A percentile compares a stretch with the other conserved stretches of the same genome.
These are phyloP conservation scores for Paramarasmius palmivorus DNA, from an alignment of 1,284 basidiomycete genomes.

Conservation along the genomic window DNA sequence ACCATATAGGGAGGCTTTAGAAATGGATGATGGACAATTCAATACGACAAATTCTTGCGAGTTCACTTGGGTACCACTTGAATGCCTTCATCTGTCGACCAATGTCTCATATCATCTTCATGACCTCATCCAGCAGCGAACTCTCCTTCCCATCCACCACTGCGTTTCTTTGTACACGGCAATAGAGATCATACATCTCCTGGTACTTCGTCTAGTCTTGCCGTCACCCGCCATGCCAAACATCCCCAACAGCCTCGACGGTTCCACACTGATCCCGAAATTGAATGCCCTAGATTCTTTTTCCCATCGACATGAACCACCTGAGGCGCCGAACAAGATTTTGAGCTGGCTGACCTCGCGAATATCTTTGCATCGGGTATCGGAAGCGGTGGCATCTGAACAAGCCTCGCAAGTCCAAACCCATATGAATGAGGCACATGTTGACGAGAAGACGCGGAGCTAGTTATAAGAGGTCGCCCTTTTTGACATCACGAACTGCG, in stretches of 20 bases:
- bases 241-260: not conserved
- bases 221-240: too few relatives aligned
- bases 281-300: conserved; percentile 1
- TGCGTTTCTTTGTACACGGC: too few relatives aligned
- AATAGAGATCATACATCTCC: too few relatives aligned
- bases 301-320: not conserved
- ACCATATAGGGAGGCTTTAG: too few relatives aligned
- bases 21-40: too few relatives aligned
- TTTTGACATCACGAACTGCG: conserved; percentile 28
- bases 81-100: too few relatives aligned
- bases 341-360: too few relatives aligned
- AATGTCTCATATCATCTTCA: too few relatives aligned
- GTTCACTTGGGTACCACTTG: too few relatives aligned
- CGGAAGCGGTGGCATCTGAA: not conserved
- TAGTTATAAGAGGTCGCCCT: conserved; percentile 24
- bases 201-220: not conserved
- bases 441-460: conserved; percentile 20
- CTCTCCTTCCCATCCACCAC: too few relatives aligned
- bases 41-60: too few relatives aligned
- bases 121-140: too few relatives aligned
- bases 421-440: conserved; percentile 24
- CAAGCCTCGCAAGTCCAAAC: conserved; percentile 20
- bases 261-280: not conserved
- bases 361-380: not conserved
- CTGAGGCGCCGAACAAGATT: not conserved